Conservation (phyloP, 2,329 filamentous ascomycete species). For the Sarocladium oryzae region DNA sequence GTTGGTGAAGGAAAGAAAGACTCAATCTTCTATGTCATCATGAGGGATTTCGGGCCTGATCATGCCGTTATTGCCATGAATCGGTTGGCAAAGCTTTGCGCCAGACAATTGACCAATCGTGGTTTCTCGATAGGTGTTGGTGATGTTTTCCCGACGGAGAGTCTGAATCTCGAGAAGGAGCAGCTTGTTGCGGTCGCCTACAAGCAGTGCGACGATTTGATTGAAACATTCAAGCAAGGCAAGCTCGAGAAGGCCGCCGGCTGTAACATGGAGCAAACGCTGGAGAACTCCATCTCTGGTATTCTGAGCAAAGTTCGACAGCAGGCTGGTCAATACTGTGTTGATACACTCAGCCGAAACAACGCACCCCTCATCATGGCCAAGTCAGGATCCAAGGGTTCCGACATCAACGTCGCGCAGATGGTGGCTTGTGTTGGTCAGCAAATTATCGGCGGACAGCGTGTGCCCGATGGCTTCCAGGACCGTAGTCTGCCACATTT, state of each 20-base stretch:
- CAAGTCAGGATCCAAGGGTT: slow-evolving; percentile 93
- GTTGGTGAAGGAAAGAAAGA: slow-evolving; percentile 98
- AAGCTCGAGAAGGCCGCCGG: slow-evolving; percentile 81
- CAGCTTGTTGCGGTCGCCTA: slow-evolving; percentile 73
- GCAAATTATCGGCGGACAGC: slow-evolving; percentile 90
- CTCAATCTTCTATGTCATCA: slow-evolving; percentile 93
- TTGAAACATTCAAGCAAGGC: slow-evolving; percentile 70
- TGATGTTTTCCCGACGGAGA: slow-evolving; percentile 79
- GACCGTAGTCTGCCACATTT: slow-evolving; percentile 94
- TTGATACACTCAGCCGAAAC: slow-evolving; percentile 79
- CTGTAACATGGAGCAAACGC: slow-evolving; percentile 83
- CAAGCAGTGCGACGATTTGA: slow-evolving; percentile 73
- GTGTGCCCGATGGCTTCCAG: slow-evolving; percentile 94
- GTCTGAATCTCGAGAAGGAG: slow-evolving; percentile 66
- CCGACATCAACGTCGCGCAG: slow-evolving; percentile 95
- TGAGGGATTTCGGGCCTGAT: slow-evolving; percentile 89
- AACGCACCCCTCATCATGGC: slow-evolving; percentile 97
- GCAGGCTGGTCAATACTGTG: slow-evolving; percentile 84
- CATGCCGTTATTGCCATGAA: slow-evolving; percentile 91
- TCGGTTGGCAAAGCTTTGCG: slow-evolving; percentile 81
- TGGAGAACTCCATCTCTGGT: slow-evolving; percentile 86
- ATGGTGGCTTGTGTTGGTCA: slow-evolving; percentile 98
- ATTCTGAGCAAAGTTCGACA: slow-evolving; percentile 89
- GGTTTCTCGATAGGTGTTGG: slow-evolving; percentile 96
- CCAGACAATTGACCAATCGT: slow-evolving; percentile 78